Conservation (phyloP, 1,284 basidiomycete species). For the Fomitopsis betulina region DNA sequence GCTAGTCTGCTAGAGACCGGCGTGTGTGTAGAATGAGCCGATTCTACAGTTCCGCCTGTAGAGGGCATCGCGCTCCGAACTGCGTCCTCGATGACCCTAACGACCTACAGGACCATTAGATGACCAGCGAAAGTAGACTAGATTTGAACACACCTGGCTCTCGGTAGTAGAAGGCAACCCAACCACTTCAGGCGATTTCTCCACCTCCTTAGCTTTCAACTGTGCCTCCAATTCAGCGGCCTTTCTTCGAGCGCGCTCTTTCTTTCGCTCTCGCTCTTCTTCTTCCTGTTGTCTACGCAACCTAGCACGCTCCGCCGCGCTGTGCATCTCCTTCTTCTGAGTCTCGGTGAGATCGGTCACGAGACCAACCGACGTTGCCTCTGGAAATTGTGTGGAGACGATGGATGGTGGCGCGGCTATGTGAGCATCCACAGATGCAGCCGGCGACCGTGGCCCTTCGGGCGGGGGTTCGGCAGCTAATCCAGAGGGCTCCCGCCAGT, state of each 20-base stretch:
- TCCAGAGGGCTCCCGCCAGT: background rate
- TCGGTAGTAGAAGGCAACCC: constrained; percentile 11
- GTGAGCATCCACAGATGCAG: constrained; percentile 8
- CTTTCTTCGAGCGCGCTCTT: constrained; percentile 81
- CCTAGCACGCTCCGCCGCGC: constrained; percentile 83
- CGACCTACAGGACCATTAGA: background rate
- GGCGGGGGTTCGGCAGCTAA: constrained; percentile 7
- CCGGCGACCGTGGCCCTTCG: constrained; percentile 9
- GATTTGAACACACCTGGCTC: constrained; percentile 14
- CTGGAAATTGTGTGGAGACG: constrained; percentile 25
- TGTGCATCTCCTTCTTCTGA: constrained; percentile 85
- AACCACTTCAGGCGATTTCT: constrained; percentile 17
- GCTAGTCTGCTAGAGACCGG: constrained; percentile 25
- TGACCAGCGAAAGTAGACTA: background rate
- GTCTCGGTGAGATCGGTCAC: constrained; percentile 65
- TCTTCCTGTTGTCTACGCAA: constrained; percentile 81
- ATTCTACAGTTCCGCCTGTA: background rate
- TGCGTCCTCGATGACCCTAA: constrained; percentile 46
- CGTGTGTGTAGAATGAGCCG: constrained; percentile 4
- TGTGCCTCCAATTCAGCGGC: constrained; percentile 81
- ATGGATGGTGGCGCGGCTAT: constrained; percentile 15
- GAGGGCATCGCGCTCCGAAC: constrained; percentile 16
- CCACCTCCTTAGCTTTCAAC: constrained; percentile 47
- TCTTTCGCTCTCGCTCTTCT: constrained; percentile 77
- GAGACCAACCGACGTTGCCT: constrained; percentile 29